Conservation (phyloP, 768 basidiomycete species). For the Sarcodon sp. region DNA sequence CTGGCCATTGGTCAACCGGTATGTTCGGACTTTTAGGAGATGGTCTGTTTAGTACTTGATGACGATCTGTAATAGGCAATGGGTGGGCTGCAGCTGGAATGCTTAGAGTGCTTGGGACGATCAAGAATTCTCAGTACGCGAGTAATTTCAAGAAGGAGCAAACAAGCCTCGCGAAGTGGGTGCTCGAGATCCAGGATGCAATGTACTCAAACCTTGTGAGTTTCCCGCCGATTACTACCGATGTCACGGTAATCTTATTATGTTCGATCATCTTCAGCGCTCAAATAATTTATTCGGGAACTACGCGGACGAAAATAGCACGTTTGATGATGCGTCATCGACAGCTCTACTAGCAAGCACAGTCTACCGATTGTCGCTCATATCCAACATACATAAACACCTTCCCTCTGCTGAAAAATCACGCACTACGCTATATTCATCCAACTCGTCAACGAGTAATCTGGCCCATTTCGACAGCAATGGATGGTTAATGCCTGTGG, state of each 20-base stretch:
- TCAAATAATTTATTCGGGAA: conserved; percentile 47
- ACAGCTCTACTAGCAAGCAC: conserved; percentile 67
- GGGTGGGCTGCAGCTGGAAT: conserved; percentile 87
- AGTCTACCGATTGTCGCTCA: conserved; percentile 58
- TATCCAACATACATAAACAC: conserved; percentile 33
- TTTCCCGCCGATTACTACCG: conserved; percentile 3
- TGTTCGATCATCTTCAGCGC: conserved; percentile 19
- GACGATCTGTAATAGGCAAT: conserved; percentile 41
- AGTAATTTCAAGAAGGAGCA: conserved; percentile 35
- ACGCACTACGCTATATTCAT: conserved; percentile 22
- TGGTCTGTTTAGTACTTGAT: neutral
- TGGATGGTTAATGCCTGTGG: conserved; percentile 66
- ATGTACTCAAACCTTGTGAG: conserved; percentile 53
- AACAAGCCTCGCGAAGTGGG: conserved; percentile 49
- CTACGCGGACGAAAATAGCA: conserved; percentile 45
- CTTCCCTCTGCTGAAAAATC: conserved; percentile 46
- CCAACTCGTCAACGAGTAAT: neutral
- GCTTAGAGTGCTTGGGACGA: conserved; percentile 69
- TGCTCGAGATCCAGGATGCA: conserved; percentile 57
- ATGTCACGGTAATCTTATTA: neutral
- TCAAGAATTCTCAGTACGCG: conserved; percentile 46
- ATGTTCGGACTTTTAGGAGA: conserved; percentile 5
- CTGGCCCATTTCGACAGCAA: conserved; percentile 37
- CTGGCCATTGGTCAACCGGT: conserved; percentile 78
- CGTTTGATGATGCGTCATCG: conserved; percentile 63